Percentiles rank a stretch among this genome's conserved stretches.
Conservation (phyloP, 2,329 filamentous ascomycete species). For the Helotiales sp. region DNA sequence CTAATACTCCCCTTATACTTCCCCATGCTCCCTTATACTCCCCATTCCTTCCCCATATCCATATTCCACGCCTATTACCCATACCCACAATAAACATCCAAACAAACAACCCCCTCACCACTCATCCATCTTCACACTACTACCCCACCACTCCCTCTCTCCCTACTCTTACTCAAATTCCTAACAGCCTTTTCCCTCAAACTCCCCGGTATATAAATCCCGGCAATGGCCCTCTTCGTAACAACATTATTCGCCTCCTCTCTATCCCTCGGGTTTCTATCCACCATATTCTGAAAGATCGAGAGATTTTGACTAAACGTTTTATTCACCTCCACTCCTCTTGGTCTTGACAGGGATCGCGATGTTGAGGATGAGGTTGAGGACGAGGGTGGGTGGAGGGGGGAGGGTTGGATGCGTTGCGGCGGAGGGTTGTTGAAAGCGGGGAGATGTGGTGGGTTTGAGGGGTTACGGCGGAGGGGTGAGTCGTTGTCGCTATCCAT, state of each 20-base stretch:
- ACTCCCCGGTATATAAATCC: constrained; percentile 21
- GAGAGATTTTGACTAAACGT: constrained; percentile 12
- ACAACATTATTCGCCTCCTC: constrained; percentile 11
- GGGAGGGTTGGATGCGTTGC: background rate
- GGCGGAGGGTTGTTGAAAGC: background rate
- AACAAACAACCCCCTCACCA: too few species aligned
- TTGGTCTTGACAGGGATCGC: background rate
- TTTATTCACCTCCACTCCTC: constrained; percentile 1
- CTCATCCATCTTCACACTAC: too few species aligned
- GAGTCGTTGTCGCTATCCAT: too few species aligned
- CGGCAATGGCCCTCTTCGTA: constrained; percentile 15
- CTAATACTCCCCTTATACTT: too few species aligned
- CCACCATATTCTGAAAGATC: constrained; percentile 15
- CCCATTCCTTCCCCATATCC: too few species aligned
- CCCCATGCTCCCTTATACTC: too few species aligned
- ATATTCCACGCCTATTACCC: too few species aligned
- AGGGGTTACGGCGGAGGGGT: constrained; percentile 5
- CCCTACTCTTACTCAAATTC: constrained; percentile 18
- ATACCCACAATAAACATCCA: too few species aligned
- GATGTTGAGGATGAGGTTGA: background rate
- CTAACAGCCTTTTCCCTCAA: constrained; percentile 23
- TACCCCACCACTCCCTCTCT: background rate
- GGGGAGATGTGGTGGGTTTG: background rate
- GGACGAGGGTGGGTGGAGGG: background rate
- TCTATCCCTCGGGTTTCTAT: constrained; percentile 4